Evolutionary conservation across 208 protist species (phyloP).

Genomic region (Leishmania gerbilli): DNA sequence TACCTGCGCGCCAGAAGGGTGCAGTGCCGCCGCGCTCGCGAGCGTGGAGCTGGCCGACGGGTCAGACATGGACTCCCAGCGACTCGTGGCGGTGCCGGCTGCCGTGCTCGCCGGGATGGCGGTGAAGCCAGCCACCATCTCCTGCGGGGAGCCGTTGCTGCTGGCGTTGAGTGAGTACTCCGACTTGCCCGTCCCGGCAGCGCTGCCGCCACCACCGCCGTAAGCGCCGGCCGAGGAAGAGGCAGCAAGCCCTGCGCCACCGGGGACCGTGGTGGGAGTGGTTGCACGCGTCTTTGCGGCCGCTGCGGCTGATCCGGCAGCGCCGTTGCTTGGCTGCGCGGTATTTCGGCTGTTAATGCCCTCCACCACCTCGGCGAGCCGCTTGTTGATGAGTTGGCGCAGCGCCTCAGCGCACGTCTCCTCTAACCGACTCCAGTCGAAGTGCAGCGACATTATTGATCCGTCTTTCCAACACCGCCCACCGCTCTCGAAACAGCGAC

Average conservation of each 20-base stretch:
- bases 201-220: neutral
- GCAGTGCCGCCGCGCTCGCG: neutral
- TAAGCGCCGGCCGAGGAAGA: neutral
- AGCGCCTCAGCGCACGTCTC: constrained; percentile 71
- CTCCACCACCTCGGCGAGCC: constrained; percentile 32
- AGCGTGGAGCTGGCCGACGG: neutral
- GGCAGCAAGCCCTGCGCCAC: neutral
- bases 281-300: neutral
- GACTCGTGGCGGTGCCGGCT: neutral
- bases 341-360: constrained; percentile 14
- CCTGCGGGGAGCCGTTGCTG: neutral
- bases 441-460: constrained; percentile 45
- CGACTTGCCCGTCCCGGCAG: neutral
- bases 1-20: neutral
- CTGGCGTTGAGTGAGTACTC: neutral
- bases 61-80: constrained; percentile 1
- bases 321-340: neutral
- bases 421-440: constrained; percentile 80
- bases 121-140: neutral
- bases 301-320: neutral
- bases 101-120: neutral
- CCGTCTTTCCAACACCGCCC: neutral
- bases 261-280: neutral
- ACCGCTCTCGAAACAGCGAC: neutral
- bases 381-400: constrained; percentile 59